These are phyloP conservation scores for Vanderwaltozyma verrucispora DNA, from an alignment of 805 yeast species.

Conservation along the genomic window DNA sequence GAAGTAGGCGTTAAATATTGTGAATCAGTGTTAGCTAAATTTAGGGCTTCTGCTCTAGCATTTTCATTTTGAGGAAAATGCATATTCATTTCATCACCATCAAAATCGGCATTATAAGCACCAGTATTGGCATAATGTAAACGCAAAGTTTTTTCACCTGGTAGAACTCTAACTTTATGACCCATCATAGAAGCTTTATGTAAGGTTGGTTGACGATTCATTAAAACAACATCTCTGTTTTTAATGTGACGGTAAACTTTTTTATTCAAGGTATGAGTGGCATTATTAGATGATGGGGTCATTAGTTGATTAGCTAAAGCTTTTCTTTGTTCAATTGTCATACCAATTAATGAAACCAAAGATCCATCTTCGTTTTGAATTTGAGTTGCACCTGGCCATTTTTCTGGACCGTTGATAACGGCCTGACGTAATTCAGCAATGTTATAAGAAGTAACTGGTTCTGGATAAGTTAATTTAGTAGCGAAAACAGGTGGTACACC, in stretches of 20 bases:
- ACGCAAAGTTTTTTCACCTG: conserved; percentile 94
- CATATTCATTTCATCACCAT: conserved; percentile 99
- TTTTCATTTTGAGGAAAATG: conserved; percentile 98
- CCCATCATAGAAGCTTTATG: conserved; percentile 99
- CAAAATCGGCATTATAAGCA: conserved; percentile 98
- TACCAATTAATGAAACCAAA: conserved; percentile 68
- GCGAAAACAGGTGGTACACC: conserved; percentile 99
- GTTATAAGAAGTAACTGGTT: conserved; percentile 91
- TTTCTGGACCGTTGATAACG: conserved; percentile 93
- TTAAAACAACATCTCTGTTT: conserved; percentile 88
- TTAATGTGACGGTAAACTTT: conserved; percentile 92
- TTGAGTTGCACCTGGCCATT: conserved; percentile 98
- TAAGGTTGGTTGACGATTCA: conserved; percentile 98
- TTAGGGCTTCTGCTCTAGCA: conserved; percentile 91
- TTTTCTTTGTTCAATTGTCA: conserved; percentile 89
- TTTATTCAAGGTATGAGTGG: conserved; percentile 63
- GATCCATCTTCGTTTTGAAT: conserved; percentile 94
- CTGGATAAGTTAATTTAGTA: conserved; percentile 89
- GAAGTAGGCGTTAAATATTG: conserved; percentile 98
- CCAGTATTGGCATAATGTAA: conserved; percentile 98
- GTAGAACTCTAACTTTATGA: conserved; percentile 91
- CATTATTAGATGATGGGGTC: conserved; percentile 64
- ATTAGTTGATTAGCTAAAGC: conserved; percentile 88
- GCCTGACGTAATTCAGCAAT: conserved; percentile 87
- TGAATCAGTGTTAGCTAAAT: conserved; percentile 93